phyloP scores from a whole-genome alignment of 2,329 filamentous ascomycete genomes.

The Penicillium italicum region DNA sequence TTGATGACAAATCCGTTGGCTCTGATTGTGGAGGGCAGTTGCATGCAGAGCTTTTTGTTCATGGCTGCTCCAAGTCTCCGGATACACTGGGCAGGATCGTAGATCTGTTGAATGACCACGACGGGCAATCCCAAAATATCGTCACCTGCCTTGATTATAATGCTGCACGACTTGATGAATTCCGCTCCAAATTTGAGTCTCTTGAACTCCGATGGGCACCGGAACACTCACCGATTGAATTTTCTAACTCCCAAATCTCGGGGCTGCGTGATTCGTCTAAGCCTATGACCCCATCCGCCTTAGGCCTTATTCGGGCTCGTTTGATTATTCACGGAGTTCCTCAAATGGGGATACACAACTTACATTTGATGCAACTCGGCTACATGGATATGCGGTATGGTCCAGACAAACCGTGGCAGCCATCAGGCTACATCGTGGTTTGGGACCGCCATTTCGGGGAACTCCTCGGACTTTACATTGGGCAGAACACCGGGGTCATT shows the following conservation, averaged over 20 bases:
- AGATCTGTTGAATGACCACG: constrained; percentile 35
- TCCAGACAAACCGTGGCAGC: constrained; percentile 22
- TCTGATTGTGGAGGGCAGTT: constrained; percentile 26
- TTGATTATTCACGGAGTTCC: constrained; percentile 21
- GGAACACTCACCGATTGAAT: constrained; percentile 34
- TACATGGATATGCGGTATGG: constrained; percentile 28
- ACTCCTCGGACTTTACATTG: constrained; percentile 32
- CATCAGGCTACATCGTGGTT: constrained; percentile 37
- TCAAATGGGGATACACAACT: constrained; percentile 15
- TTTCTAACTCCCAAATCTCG: constrained; percentile 17
- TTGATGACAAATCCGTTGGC: constrained; percentile 26
- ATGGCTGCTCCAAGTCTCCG: constrained; percentile 32
- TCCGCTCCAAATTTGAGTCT: neutral
- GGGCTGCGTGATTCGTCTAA: constrained; percentile 8
- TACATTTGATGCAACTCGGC: constrained; percentile 40
- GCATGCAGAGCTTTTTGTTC: constrained; percentile 25
- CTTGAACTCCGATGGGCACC: constrained; percentile 34
- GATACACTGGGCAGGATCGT: constrained; percentile 27
- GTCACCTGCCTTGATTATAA: neutral
- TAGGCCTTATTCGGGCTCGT: constrained; percentile 35
- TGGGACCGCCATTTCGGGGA: constrained; percentile 34
- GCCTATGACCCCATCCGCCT: constrained; percentile 20
- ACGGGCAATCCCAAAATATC: constrained; percentile 23
- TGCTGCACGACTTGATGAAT: neutral
- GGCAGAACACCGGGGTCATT: constrained; percentile 23